phyloP scores from a whole-genome alignment of 2,329 filamentous ascomycete species.

The Mycosphaerella sp. region DNA sequence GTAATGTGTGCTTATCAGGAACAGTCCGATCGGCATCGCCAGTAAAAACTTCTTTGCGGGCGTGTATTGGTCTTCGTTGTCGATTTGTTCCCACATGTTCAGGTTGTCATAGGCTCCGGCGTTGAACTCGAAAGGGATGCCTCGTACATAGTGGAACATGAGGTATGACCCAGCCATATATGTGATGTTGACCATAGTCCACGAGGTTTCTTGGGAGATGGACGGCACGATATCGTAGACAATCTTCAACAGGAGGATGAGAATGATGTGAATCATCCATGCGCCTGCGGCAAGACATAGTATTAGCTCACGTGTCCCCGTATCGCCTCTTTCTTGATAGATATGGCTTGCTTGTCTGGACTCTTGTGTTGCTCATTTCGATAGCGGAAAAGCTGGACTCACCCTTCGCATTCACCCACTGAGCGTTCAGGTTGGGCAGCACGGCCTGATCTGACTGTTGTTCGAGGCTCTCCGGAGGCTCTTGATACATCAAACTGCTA shows the following conservation, averaged over 20 bases:
- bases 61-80: constrained; percentile 97
- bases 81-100: constrained; percentile 99
- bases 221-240: constrained; percentile 95
- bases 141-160: constrained; percentile 99
- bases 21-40: constrained; percentile 87
- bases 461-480: constrained; percentile 92
- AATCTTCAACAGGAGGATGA: constrained; percentile 88
- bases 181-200: constrained; percentile 97
- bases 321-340: neutral
- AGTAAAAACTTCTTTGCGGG: constrained; percentile 98
- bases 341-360: neutral
- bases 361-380: neutral
- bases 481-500: constrained; percentile 97
- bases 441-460: constrained; percentile 95
- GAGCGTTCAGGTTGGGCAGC: constrained; percentile 90
- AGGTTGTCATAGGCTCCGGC: constrained; percentile 97
- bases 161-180: constrained; percentile 99
- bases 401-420: constrained; percentile 99
- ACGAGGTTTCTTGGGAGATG: constrained; percentile 95
- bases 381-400: constrained; percentile 21
- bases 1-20: constrained; percentile 96
- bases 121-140: constrained; percentile 98
- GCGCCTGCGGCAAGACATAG: constrained; percentile 57
- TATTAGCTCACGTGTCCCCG: constrained; percentile 11
- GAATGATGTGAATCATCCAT: constrained; percentile 94